Evolutionary conservation across 441 rosid genomes (phyloP), one percentile per base, ranked within the genome.

Genomic region (Adansonia gregorii): DNA sequence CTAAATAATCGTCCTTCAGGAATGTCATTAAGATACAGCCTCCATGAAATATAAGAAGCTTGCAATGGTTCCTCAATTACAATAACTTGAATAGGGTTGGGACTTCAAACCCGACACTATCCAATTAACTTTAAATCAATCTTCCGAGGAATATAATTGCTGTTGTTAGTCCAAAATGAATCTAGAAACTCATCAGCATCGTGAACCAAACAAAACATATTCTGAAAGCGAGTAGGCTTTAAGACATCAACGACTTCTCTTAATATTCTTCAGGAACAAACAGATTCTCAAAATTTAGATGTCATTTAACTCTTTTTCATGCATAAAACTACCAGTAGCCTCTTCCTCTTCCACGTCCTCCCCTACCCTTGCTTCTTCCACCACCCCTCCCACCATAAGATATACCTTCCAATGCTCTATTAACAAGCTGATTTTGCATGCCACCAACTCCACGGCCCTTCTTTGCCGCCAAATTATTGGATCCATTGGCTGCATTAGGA

Each of bases 381-480:
- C 45, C 41, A 61, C 67, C 87, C 27, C 92, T 82, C 17, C 90
- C 91, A 73, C 93, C 90, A 67, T 79, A 85, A 49, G 98, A 87
- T 82, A 96, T 86, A 54, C 98, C 98, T 78, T 94, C 94, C 55
- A 94, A 84, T 70, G 98, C 98, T 84, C 94, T 89, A 80, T 87
- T 94, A 49, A 96, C 95, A 61, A 94, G 94, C 83, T 94, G 98
- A 78, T 86, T 94, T 75, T 88, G 97, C 81, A 86, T 14, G 39
- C 91, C 88, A 73, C 94, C 91, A 1, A 85, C 84, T 59, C 98
- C 97, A 35, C 97, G 92, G 41, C 94, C 91, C 83, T 83, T 94
- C 84, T 96, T 96, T 7, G 83, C 31, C 27, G 85, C 86, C 10
- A 31, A 66, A 81, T 87, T 89, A 61, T 87, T 85, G 3, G 95